Evolutionary conservation across 2,329 filamentous ascomycete genomes (phyloP), one percentile per base, ranked within the genome.

Genomic region (Xylaria sp.): DNA sequence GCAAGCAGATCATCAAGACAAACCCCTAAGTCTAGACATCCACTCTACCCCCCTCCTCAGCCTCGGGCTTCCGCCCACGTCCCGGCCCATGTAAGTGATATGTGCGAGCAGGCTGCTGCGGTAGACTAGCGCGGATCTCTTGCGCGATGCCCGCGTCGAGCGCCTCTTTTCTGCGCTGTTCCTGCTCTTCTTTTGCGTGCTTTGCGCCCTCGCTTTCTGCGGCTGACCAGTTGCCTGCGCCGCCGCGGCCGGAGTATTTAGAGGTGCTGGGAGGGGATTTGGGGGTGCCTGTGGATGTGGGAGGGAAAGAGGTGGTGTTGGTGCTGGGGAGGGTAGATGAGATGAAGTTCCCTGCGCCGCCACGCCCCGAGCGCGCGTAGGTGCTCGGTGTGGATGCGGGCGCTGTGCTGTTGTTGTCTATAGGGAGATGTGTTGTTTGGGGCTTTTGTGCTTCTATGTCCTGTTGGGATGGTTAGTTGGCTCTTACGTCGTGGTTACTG

Each of bases 261-360:
- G 65, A 13, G 0, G 53, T 33, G 26, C n/a, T 23, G 42, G 56
- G 2, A 59, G 66, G 31, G 23, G 44, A 31, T 23, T 38, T 63
- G 9, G 17, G 4, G 67, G 9, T 3, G 72, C 72, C 65, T 68
- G 56, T 26, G 5, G 51, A 33, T 28, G 59, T n/a, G 26, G 33
- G 71, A 7, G 74, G 67, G 23, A 71, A 56, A 59, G 76, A 79
- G 2, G n/a, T 36, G 15, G n/a, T n/a, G 26, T 4, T 28, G 6
- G 79, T 78, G 23, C 69, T 75, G 44, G 63, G 57, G 65, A 64
- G 9, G 70, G 72, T 65, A 69, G 79, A 74, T 20, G 53, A 28
- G 54, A 84, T 76, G 74, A 85, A 88, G 80, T 91, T 91, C 44
- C 89, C 89, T 0, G 88, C 87, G 23, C 89, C 89, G 71, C 89